A percentile compares a stretch with the other conserved stretches of the same genome.
Conservation (phyloP, 805 yeast species). For the Wickerhamiella sergipiensis region DNA sequence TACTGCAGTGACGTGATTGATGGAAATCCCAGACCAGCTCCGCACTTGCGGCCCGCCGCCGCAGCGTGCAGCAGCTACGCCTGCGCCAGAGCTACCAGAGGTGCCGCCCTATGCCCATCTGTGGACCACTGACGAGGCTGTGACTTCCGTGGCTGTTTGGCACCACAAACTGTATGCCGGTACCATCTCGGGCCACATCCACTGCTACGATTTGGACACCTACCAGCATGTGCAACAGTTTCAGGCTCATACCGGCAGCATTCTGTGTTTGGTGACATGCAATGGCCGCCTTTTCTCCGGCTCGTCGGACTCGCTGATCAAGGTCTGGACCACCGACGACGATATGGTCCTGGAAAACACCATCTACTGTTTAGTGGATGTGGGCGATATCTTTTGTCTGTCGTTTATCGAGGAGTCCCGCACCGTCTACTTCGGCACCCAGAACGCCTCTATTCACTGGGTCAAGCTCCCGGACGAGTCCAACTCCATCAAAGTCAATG, state of each 20-base stretch:
- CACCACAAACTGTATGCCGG: slow-evolving; percentile 55
- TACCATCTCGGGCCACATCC: slow-evolving; percentile 70
- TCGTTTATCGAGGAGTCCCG: slow-evolving; percentile 48
- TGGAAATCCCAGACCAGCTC: background rate
- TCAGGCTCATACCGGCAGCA: slow-evolving; percentile 59
- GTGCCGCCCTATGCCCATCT: slow-evolving; percentile 34
- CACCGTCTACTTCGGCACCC: slow-evolving; percentile 74
- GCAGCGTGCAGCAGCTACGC: background rate
- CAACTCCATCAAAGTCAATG: background rate
- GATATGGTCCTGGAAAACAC: slow-evolving; percentile 36
- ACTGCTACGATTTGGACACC: slow-evolving; percentile 53
- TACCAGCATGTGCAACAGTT: slow-evolving; percentile 43
- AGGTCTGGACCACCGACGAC: slow-evolving; percentile 45
- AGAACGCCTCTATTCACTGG: slow-evolving; percentile 79
- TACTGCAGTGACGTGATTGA: background rate
- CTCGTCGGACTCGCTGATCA: slow-evolving; percentile 79
- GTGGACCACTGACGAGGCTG: slow-evolving; percentile 65
- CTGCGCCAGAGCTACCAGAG: background rate
- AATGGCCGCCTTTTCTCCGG: slow-evolving; percentile 61
- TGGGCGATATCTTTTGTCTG: slow-evolving; percentile 85
- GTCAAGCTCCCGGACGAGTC: slow-evolving; percentile 31
- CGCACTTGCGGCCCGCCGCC: background rate
- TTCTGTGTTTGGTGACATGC: slow-evolving; percentile 41
- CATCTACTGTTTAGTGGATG: slow-evolving; percentile 70
- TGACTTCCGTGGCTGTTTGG: slow-evolving; percentile 39